Conservation (phyloP, 495 filamentous ascomycete species). For the Achaetomiella virescens region DNA sequence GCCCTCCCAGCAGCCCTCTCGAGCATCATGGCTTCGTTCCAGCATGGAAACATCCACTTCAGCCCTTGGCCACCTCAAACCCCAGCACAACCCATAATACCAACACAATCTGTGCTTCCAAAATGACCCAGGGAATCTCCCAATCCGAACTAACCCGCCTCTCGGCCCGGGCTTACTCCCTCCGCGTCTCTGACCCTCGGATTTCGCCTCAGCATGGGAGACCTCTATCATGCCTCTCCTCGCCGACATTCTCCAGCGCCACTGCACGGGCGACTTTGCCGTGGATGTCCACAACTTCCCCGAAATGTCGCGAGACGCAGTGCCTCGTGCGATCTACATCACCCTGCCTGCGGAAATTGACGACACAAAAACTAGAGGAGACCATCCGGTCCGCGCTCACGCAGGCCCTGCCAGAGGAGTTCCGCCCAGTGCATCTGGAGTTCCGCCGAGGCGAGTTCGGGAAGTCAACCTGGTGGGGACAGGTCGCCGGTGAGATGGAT, state of each 20-base stretch:
- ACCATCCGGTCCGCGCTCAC: background rate
- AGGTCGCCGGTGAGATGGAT: background rate
- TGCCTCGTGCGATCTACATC: slow-evolving; percentile 9
- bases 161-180: background rate
- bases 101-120: too few species aligned
- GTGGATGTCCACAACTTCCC: slow-evolving; percentile 16
- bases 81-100: too few species aligned
- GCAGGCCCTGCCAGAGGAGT: background rate
- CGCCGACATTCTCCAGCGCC: background rate
- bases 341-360: background rate
- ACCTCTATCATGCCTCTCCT: background rate
- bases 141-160: background rate
- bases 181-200: slow-evolving; percentile 1
- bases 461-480: background rate
- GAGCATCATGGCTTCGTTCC: background rate
- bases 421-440: background rate
- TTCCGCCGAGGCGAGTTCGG: background rate
- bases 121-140: background rate
- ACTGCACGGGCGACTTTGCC: slow-evolving; percentile 9
- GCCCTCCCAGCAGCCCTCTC: background rate
- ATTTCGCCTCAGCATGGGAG: slow-evolving; percentile 13
- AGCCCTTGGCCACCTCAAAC: background rate
- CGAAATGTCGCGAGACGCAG: slow-evolving; percentile 4
- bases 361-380: background rate
- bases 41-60: background rate